Evolutionary conservation across 495 filamentous ascomycete species (phyloP), one percentile per base, ranked within the genome.

Genomic region (Penicillium parvum): DNA sequence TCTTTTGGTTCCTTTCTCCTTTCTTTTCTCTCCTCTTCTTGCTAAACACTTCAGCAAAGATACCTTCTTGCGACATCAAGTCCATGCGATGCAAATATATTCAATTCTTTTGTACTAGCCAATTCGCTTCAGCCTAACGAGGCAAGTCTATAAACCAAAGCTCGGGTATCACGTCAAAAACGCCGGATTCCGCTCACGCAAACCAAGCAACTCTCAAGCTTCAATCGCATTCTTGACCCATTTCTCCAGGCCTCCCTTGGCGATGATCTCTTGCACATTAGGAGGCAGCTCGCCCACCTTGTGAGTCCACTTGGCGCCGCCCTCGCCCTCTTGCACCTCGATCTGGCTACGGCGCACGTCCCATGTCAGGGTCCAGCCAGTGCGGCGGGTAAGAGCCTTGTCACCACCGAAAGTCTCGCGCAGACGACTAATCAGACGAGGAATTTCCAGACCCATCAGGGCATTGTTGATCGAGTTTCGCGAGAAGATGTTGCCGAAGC

Each of bases 401-500:
- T 53, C 64, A 5, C 52, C 47, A 17, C 40, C 36, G 54, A 86
- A 94, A 0, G 69, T 70, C 43, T 83, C 80, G 4, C 90, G 71
- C 7, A 96, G 69, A 15, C 87, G 69, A 47, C 76, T 52, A 4
- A 94, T 72, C 1, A 96, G 71, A 6, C 73, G 70, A 0, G 91
- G 90, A 1, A 92, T 74, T 60, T 96, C 89, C 7, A 96, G 68
- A 1, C 84, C 80, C 77, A 95, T 81, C 9, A 97, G 68, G 0
- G 85, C 90, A 47, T 96, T 97, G 64, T 96, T 96, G 69, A 97
- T 91, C 52, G 81, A 83, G 65, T 96, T 95, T 5, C 90, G 70
- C 46, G 71, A 73, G 60, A 96, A 96, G 49, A 94, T 96, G 57
- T 91, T 96, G 2, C 86, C 82, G 52, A 96, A 92, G 64, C 83